Base-by-base conservation (phyloP, 495 filamentous ascomycete species). In the Annulohypoxylon moriforme region DNA sequence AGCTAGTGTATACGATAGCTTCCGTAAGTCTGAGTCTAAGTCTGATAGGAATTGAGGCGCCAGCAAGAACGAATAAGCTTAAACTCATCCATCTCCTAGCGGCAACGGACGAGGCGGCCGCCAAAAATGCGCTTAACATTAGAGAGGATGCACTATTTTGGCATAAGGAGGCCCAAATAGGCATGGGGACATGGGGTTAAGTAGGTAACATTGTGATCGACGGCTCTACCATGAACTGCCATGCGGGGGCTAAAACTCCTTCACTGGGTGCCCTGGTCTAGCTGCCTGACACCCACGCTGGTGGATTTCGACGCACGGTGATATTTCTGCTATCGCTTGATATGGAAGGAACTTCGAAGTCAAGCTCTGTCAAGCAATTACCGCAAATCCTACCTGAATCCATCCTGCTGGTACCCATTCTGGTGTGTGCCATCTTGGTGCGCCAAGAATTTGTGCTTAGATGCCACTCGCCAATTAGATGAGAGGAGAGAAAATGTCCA, bases 141-240 rank as follows among this genome's bases (percentile, higher is more conserved):
- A 53, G 49, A 29, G 49, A 29, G 25, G 13, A 53, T 53, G 24
- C 22, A 53, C 49, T 53, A 31, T 6, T 29, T 53, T 11, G 49
- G 24, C 49, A 14, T 16, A 16, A 55, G 13, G 0, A 55, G 56
- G 22, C 38, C n/a, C 7, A 18, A 24, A 71, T 53, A 36, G 56
- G 47, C 14, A 25, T 57, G 60, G 60, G 27, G 33, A 57, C 46
- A 65, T 68, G 49, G 53, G 22, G 55, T 5, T 11, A n/a, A 49
- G 46, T 29, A 61, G 53, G 49, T 69, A 66, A 73, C 66, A 73
- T 73, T 73, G 50, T 29, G 71, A 73, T 73, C 71, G 61, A 22
- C 71, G 52, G 33, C 42, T 36, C 24, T 59, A 66, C 66, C 66
- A 58, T 20, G 24, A 18, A 38, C 18, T 11, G 27, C 27, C 22